Evolutionary conservation across 2,329 filamentous ascomycete species (phyloP), one percentile per base, ranked within the genome.

Genomic region (Fusarium veterinarium): DNA sequence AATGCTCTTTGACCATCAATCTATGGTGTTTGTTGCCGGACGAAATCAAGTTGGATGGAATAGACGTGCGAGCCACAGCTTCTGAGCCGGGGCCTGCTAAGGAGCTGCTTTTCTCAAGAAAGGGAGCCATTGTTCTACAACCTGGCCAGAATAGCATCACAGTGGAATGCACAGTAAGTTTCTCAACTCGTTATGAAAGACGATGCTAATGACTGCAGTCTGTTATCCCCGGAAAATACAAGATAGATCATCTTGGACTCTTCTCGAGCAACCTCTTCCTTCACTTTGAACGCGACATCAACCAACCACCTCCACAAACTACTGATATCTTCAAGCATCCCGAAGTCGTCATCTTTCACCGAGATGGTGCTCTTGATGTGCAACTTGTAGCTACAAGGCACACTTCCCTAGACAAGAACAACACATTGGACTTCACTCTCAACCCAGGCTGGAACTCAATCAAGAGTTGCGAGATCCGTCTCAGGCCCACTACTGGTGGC

Each of bases 331-430:
- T 93, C 62, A 87, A 83, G 45, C 85, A 87, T 20, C 86, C 91
- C 1, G 88, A 89, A 11, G 86, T 97, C 1, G 87, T 90, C n/a
- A 86, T 95, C 33, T 97, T 93, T 79, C 93, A 95, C 37, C 89
- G 90, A 20, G 81, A 87, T 3, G 86, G 90, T 49, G 89, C 92
- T 0, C 88, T 98, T 8, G 89, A 94, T 67, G 89, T 93, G 5
- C 88, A 87, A 53, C 83, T 97, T 12, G 86, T 84, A 45, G 86
- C 93, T 1, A 90, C 93, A 1, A 92, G 89, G 69, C 85, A 91
- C 48, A 91, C 97, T 30, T 91, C 95, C 69, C 89, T 99, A 9
- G 93, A 97, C 79, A 91, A 91, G 73, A 91, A 91, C 75, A 93
- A 93, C 64, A 91, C 90, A 1, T 85, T 98, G 1, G 93, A 97